Evolutionary conservation across 2,329 filamentous ascomycete genomes (phyloP).

Genomic region (Hirsutella minnesotensis): DNA sequence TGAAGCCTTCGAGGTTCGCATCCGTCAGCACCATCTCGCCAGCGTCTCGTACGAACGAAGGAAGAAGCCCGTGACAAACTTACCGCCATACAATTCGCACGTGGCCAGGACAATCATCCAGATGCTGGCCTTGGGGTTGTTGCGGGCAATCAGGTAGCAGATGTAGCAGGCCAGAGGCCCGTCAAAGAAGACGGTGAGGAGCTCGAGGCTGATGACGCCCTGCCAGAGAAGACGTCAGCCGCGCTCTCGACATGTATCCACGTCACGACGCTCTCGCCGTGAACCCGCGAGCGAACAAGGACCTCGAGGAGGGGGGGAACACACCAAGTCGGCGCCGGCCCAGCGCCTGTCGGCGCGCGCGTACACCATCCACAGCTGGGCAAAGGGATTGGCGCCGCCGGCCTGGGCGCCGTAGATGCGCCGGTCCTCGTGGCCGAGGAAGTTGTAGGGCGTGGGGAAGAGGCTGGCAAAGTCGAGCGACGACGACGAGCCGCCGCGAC

Average conservation of each 20-base stretch:
- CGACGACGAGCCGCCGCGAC: slow-evolving; percentile 13
- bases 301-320: no score
- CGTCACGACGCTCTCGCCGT: no score
- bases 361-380: slow-evolving; percentile 58
- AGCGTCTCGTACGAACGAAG: background rate
- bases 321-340: slow-evolving; percentile 51
- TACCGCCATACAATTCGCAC: slow-evolving; percentile 54
- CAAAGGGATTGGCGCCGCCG: slow-evolving; percentile 40
- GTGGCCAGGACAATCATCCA: slow-evolving; percentile 55
- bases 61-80: slow-evolving; percentile 7
- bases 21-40: no score
- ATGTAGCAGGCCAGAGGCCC: slow-evolving; percentile 48
- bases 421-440: slow-evolving; percentile 31
- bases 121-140: slow-evolving; percentile 42
- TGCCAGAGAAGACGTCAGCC: slow-evolving; percentile 10
- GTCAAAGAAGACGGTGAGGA: slow-evolving; percentile 52
- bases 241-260: no score
- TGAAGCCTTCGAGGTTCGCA: slow-evolving; percentile 47
- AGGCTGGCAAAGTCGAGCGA: slow-evolving; percentile 14
- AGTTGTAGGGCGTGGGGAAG: slow-evolving; percentile 40
- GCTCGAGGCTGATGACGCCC: slow-evolving; percentile 51
- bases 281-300: no score
- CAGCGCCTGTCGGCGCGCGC: slow-evolving; percentile 51
- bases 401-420: slow-evolving; percentile 46
- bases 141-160: slow-evolving; percentile 46